Conservation (phyloP, 1,284 basidiomycete genomes). For the Agaricales sp. region DNA sequence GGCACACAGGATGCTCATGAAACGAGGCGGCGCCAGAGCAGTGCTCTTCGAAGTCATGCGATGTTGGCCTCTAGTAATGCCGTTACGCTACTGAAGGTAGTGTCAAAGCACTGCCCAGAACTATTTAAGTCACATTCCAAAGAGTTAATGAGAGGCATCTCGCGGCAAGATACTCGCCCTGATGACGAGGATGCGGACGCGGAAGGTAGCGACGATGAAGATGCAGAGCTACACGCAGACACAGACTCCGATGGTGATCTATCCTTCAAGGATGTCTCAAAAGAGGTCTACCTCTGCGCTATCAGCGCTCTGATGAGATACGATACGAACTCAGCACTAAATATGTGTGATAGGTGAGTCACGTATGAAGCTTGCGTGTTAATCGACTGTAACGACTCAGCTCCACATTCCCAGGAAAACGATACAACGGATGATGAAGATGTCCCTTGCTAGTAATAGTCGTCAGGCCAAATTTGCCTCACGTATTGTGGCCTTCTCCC, state of each 20-base stretch:
- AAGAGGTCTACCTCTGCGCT: slow-evolving; percentile 64
- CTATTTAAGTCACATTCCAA: slow-evolving; percentile 68
- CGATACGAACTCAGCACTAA: slow-evolving; percentile 45
- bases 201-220: not conserved
- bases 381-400: too few relatives aligned
- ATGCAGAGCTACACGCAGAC: too few relatives aligned
- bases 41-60: slow-evolving; percentile 17
- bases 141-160: slow-evolving; percentile 64
- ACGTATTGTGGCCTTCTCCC: slow-evolving; percentile 58
- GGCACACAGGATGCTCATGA: not conserved
- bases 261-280: slow-evolving; percentile 1
- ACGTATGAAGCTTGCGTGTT: slow-evolving; percentile 4
- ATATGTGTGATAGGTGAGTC: slow-evolving; percentile 56
- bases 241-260: slow-evolving; percentile 4
- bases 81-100: slow-evolving; percentile 39
- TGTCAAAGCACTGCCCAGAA: slow-evolving; percentile 74
- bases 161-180: not conserved
- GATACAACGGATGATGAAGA: slow-evolving; percentile 53
- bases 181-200: not conserved
- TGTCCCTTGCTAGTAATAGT: slow-evolving; percentile 51
- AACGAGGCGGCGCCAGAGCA: not conserved
- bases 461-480: slow-evolving; percentile 85
- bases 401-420: slow-evolving; percentile 34
- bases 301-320: slow-evolving; percentile 56
- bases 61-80: slow-evolving; percentile 35